Evolutionary conservation across 208 protist genomes (phyloP).

Genomic region (Acanthamoeba comandoni): DNA sequence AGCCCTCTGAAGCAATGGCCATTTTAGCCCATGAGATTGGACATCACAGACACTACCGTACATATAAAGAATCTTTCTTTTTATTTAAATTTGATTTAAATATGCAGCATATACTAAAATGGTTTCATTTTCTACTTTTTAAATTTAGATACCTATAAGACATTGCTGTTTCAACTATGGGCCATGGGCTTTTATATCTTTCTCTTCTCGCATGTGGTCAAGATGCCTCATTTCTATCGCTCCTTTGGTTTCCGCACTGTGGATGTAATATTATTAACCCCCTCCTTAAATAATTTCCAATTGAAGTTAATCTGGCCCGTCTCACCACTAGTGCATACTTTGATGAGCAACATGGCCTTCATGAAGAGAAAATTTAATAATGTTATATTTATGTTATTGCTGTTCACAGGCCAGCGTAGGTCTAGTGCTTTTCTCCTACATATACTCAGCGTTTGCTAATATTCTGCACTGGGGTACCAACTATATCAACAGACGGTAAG

Average conservation of each 20-base stretch:
- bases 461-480: constrained; percentile 80
- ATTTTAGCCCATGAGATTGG: constrained; percentile 83
- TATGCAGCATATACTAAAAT: no score
- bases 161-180: constrained; percentile 77
- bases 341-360: background rate
- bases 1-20: constrained; percentile 74
- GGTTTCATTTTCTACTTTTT: no score
- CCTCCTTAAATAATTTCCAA: constrained; percentile 1
- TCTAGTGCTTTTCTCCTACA: constrained; percentile 81
- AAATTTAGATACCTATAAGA: constrained; percentile 80
- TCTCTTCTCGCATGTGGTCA: constrained; percentile 78
- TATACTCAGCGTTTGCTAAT: constrained; percentile 82
- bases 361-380: background rate
- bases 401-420: constrained; percentile 40
- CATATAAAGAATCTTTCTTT: constrained; percentile 3
- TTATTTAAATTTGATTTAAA: constrained; percentile 8
- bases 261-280: constrained; percentile 26
- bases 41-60: constrained; percentile 81
- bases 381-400: background rate
- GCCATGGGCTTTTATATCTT: constrained; percentile 79
- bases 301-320: background rate
- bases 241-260: constrained; percentile 78
- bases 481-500: constrained; percentile 70
- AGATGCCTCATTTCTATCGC: constrained; percentile 76
- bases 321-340: background rate